Evolutionary conservation across 352 stramenopile species (phyloP).

Genomic region (Globisporangium heterothallicum): DNA sequence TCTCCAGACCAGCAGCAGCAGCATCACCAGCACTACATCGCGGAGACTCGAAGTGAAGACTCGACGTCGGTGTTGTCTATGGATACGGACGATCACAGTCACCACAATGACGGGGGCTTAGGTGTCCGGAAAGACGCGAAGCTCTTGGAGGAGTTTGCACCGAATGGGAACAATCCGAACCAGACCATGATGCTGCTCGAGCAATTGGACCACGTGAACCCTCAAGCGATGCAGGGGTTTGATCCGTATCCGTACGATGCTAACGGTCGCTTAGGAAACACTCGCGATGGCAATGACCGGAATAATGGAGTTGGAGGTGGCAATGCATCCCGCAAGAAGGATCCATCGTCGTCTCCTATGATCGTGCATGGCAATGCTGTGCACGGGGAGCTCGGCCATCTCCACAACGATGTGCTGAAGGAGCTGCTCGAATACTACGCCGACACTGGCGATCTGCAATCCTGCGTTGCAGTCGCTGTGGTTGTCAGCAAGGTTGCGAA

Average conservation of each 20-base stretch:
- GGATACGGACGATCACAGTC: slow-evolving; percentile 16
- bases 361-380: slow-evolving; percentile 77
- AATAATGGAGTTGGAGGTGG: background rate
- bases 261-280: slow-evolving; percentile 22
- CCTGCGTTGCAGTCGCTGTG: slow-evolving; percentile 69
- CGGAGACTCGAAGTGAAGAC: slow-evolving; percentile 14
- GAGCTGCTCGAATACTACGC: slow-evolving; percentile 86
- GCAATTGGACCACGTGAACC: slow-evolving; percentile 84
- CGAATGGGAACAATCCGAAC: slow-evolving; percentile 28
- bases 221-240: slow-evolving; percentile 82
- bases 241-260: slow-evolving; percentile 80
- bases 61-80: slow-evolving; percentile 15
- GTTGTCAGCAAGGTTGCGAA: slow-evolving; percentile 66
- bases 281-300: slow-evolving; percentile 1
- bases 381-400: slow-evolving; percentile 60
- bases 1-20: slow-evolving; percentile 4
- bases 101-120: slow-evolving; percentile 14
- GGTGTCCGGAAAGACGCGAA: slow-evolving; percentile 9
- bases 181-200: slow-evolving; percentile 75
- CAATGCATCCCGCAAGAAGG: slow-evolving; percentile 20
- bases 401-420: slow-evolving; percentile 76
- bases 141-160: slow-evolving; percentile 10
- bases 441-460: slow-evolving; percentile 82
- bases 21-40: slow-evolving; percentile 11
- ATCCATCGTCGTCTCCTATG: slow-evolving; percentile 53